These are phyloP conservation scores for Boletus reticulatus DNA, from an alignment of 768 basidiomycete genomes.

Conservation along the genomic window DNA sequence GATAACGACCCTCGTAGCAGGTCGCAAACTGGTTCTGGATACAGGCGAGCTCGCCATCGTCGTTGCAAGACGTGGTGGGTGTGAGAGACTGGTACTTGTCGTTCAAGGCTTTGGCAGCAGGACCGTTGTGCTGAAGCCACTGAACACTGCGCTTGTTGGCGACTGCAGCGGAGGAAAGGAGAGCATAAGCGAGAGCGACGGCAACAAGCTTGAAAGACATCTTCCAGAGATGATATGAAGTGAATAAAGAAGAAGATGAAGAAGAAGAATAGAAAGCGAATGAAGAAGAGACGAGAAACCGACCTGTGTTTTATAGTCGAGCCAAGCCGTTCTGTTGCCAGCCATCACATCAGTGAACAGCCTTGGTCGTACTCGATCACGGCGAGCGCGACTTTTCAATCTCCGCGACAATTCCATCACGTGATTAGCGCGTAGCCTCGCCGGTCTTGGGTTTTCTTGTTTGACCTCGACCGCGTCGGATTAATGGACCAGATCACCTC, in stretches of 20 bases:
- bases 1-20: conserved; percentile 14
- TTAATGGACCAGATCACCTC: conserved; percentile 71
- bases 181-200: conserved; percentile 10
- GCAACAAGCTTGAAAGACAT: conserved; percentile 19
- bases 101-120: conserved; percentile 24
- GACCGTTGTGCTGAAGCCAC: conserved; percentile 26
- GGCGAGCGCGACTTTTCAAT: background rate
- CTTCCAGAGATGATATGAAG: conserved; percentile 14
- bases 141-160: conserved; percentile 14
- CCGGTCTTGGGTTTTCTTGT: conserved; percentile 1
- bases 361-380: too few relatives aligned
- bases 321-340: background rate
- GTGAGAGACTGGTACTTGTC: conserved; percentile 18
- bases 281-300: background rate
- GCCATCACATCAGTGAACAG: too few relatives aligned
- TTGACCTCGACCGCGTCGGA: background rate
- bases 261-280: background rate
- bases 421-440: conserved; percentile 29
- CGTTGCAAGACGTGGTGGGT: conserved; percentile 14
- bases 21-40: conserved; percentile 13
- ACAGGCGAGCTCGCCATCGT: conserved; percentile 17
- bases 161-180: conserved; percentile 21
- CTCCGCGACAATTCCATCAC: conserved; percentile 12
- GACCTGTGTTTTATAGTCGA: background rate
- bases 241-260: background rate